Percentiles rank a stretch among this genome's conserved stretches.
phyloP scores from a whole-genome alignment of 169 alveolate species.

The Theileria parva region DNA sequence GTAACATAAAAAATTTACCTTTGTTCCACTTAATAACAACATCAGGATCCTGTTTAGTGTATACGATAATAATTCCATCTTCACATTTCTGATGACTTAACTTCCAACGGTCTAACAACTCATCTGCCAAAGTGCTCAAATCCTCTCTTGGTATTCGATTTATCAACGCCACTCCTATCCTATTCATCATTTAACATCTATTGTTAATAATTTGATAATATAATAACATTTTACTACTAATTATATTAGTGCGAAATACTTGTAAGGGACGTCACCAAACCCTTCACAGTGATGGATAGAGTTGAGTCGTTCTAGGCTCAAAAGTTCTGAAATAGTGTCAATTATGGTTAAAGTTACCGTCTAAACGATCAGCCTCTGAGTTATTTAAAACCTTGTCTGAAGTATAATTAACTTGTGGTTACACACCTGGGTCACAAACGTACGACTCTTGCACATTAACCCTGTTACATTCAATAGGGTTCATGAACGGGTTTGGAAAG shows the following conservation, averaged over 20 bases:
- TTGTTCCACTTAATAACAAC: conserved; percentile 56
- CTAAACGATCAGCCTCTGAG: conserved; percentile 65
- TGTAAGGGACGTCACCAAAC: conserved; percentile 56
- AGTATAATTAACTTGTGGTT: not conserved
- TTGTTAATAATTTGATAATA: not conserved
- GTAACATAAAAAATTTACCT: conserved; percentile 6
- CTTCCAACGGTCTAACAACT: conserved; percentile 56
- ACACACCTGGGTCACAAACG: conserved; percentile 76
- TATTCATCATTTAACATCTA: not conserved
- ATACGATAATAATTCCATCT: conserved; percentile 58
- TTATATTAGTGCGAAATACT: not conserved
- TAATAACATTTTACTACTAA: not conserved
- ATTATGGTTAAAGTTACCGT: conserved; percentile 27
- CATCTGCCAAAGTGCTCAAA: conserved; percentile 43
- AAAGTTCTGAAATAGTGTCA: conserved; percentile 9
- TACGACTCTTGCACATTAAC: conserved; percentile 67
- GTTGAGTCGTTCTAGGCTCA: conserved; percentile 45
- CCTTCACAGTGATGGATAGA: conserved; percentile 68
- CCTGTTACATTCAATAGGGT: conserved; percentile 73
- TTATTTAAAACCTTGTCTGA: conserved; percentile 46
- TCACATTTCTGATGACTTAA: conserved; percentile 60
- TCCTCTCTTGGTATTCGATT: conserved; percentile 53
- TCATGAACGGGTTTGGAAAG: conserved; percentile 75
- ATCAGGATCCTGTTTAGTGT: conserved; percentile 18
- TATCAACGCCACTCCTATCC: conserved; percentile 62